These are phyloP conservation scores for Aspergillus saccharolyticus DNA, from an alignment of 495 filamentous ascomycete genomes.

Conservation along the genomic window DNA sequence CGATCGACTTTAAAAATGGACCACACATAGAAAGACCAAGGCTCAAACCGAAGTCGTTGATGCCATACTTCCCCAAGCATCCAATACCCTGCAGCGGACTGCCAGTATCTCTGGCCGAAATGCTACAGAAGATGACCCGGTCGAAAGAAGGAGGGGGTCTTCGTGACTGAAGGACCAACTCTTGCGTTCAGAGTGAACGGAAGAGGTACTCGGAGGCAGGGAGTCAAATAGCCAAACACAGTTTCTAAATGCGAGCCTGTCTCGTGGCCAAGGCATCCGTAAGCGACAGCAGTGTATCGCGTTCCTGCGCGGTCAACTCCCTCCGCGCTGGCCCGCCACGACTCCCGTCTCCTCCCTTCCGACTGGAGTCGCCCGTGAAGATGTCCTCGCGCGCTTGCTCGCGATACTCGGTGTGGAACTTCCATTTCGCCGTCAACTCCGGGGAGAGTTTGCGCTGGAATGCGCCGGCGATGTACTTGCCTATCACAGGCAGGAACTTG, in stretches of 20 bases:
- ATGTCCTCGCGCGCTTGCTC: slow-evolving; percentile 20
- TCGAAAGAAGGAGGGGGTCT: no score
- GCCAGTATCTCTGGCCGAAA: no score
- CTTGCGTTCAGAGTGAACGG: no score
- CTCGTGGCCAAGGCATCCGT: slow-evolving; percentile 8
- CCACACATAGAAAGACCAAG: no score
- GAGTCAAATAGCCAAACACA: no score
- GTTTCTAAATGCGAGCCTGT: slow-evolving; percentile 1
- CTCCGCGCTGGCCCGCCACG: slow-evolving; percentile 29
- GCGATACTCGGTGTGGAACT: slow-evolving; percentile 26
- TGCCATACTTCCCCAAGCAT: no score
- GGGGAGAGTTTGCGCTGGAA: slow-evolving; percentile 30
- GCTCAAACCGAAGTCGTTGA: no score
- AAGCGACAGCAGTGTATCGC: slow-evolving; percentile 17
- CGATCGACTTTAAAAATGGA: no score
- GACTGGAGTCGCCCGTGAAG: slow-evolving; percentile 19
- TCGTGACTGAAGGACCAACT: no score
- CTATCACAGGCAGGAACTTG: slow-evolving; percentile 47
- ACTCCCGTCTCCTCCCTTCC: slow-evolving; percentile 23
- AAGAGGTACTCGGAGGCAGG: no score
- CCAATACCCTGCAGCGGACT: no score
- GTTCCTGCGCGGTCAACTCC: slow-evolving; percentile 23
- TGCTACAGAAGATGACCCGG: no score
- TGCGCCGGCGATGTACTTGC: slow-evolving; percentile 38
- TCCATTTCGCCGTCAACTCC: slow-evolving; percentile 36